A percentile compares a stretch with the other conserved stretches of the same genome.
These are phyloP conservation scores for Zygosaccharomyces sapae DNA, from an alignment of 1,139 yeast species.

Conservation along the genomic window DNA sequence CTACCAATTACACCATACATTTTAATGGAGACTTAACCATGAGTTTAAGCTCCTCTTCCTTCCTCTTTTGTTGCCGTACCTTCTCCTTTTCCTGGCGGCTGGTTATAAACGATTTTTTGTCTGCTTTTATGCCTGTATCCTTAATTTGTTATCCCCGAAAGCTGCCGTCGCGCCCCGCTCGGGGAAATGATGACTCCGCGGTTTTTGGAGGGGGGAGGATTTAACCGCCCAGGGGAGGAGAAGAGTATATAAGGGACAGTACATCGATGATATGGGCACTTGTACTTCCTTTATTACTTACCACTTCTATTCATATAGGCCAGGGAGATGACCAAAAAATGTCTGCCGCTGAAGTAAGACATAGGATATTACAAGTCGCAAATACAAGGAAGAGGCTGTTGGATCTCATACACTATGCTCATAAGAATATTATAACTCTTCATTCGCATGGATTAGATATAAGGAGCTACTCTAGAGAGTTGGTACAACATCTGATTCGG, in stretches of 20 bases:
- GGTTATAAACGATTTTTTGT: background rate
- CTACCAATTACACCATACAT: too few species aligned
- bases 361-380: background rate
- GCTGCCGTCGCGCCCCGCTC: too few species aligned
- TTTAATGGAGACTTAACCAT: too few species aligned
- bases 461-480: constrained; percentile 16
- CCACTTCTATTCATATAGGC: background rate
- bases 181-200: background rate
- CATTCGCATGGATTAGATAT: constrained; percentile 19
- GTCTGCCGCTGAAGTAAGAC: constrained; percentile 1
- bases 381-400: constrained; percentile 11
- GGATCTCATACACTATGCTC: constrained; percentile 16
- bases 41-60: too few species aligned
- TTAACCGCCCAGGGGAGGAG: background rate
- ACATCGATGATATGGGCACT: background rate
- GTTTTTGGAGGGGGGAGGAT: background rate
- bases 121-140: background rate
- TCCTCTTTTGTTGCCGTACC: too few species aligned
- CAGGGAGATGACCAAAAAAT: background rate
- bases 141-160: background rate
- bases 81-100: background rate
- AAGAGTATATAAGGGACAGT: constrained; percentile 1
- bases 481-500: constrained; percentile 24
- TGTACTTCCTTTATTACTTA: background rate
- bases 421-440: constrained; percentile 23